phyloP scores from a whole-genome alignment of 768 basidiomycete genomes.

The Termitomyces sp. region DNA sequence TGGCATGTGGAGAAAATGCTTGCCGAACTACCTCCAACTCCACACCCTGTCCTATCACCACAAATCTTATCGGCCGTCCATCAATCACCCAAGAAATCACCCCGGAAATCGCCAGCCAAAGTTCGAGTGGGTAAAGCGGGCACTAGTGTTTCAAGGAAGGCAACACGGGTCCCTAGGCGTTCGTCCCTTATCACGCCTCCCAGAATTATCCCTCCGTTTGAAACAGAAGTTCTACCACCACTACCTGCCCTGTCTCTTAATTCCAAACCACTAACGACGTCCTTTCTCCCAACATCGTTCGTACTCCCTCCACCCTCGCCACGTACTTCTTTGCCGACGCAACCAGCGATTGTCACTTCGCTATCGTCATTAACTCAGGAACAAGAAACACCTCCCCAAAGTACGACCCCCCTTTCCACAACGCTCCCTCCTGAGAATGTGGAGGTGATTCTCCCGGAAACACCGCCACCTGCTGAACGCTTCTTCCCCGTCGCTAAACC shows the following conservation, averaged over 20 bases:
- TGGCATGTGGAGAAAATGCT: constrained; percentile 66
- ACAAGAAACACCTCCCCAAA: constrained; percentile 9
- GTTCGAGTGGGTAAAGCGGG: constrained; percentile 43
- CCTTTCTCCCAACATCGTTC: constrained; percentile 64
- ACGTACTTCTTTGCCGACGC: constrained; percentile 53
- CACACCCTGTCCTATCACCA: constrained; percentile 15
- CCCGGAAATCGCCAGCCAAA: constrained; percentile 38
- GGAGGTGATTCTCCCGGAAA: constrained; percentile 19
- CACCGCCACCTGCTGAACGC: constrained; percentile 29
- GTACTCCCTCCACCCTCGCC: constrained; percentile 78
- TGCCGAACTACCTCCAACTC: constrained; percentile 47
- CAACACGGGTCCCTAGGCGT: constrained; percentile 38
- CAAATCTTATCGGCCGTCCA: neutral
- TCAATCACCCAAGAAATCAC: constrained; percentile 20
- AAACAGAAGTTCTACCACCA: constrained; percentile 35
- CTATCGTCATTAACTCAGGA: constrained; percentile 14
- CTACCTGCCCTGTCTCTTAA: constrained; percentile 25
- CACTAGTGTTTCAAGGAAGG: constrained; percentile 32
- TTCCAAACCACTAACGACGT: constrained; percentile 36
- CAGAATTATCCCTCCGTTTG: constrained; percentile 29
- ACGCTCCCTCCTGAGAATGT: constrained; percentile 12
- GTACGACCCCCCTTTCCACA: constrained; percentile 6
- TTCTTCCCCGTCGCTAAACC: constrained; percentile 72
- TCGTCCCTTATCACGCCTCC: constrained; percentile 36
- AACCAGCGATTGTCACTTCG: constrained; percentile 31